phyloP scores from a whole-genome alignment of 2,329 filamentous ascomycete genomes.

The Colletotrichum sp. region DNA sequence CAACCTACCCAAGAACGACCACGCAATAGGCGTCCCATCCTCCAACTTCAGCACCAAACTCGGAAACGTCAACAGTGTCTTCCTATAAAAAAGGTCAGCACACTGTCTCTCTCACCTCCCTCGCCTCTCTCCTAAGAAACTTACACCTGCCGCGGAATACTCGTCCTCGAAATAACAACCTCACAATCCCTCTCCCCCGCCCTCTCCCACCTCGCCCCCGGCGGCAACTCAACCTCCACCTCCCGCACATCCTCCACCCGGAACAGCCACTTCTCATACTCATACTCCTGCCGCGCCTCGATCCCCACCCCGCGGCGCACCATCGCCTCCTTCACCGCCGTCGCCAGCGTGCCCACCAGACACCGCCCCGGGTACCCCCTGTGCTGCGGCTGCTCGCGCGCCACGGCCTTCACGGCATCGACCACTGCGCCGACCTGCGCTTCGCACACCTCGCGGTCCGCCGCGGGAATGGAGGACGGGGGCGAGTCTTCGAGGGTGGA shows the following conservation, averaged over 20 bases:
- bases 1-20: slow-evolving; percentile 62
- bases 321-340: slow-evolving; percentile 26
- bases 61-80: slow-evolving; percentile 48
- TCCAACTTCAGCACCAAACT: slow-evolving; percentile 50
- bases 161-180: slow-evolving; percentile 58
- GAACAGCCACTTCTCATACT: slow-evolving; percentile 66
- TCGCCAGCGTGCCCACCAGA: slow-evolving; percentile 40
- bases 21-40: slow-evolving; percentile 61
- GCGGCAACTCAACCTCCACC: slow-evolving; percentile 36
- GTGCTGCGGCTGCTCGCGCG: slow-evolving; percentile 24
- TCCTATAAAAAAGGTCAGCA: slow-evolving; percentile 29
- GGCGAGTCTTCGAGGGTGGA: slow-evolving; percentile 48
- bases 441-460: slow-evolving; percentile 30
- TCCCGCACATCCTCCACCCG: slow-evolving; percentile 48
- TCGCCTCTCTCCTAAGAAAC: slow-evolving; percentile 26
- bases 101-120: no score
- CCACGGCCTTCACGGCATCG: slow-evolving; percentile 31
- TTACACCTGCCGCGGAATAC: slow-evolving; percentile 61
- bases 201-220: slow-evolving; percentile 60
- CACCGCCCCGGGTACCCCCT: slow-evolving; percentile 32
- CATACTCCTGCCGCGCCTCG: slow-evolving; percentile 27
- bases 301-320: slow-evolving; percentile 23
- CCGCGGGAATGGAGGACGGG: not conserved
- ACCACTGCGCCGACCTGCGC: slow-evolving; percentile 38
- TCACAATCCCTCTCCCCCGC: slow-evolving; percentile 58